Evolutionary conservation across 805 yeast genomes (phyloP).

Genomic region (Zygosaccharomyces gambellarensis): DNA sequence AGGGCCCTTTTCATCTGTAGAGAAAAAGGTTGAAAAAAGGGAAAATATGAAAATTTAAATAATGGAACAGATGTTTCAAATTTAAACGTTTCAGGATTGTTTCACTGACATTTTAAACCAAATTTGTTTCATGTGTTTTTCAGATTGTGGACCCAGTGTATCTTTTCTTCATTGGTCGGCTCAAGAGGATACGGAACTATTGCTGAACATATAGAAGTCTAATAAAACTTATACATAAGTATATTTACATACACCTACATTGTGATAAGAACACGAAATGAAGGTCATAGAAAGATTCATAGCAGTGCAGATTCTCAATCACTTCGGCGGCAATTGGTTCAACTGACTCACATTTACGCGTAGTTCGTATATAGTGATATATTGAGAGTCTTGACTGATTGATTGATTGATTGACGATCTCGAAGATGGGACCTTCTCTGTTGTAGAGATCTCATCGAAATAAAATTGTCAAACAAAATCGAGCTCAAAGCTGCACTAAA

Average conservation of each 20-base stretch:
- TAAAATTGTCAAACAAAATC: not conserved
- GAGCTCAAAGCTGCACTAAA: not conserved
- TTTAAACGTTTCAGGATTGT: not conserved
- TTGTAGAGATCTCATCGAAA: not conserved
- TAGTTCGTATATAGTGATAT: not conserved
- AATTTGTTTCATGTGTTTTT: not conserved
- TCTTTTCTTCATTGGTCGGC: too few species aligned
- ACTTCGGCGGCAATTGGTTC: not conserved
- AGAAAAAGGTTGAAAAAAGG: not conserved
- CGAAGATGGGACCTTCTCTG: not conserved
- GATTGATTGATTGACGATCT: not conserved
- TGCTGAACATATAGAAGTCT: too few species aligned
- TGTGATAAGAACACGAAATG: too few species aligned
- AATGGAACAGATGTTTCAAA: not conserved
- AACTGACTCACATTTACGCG: not conserved
- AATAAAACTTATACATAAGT: too few species aligned
- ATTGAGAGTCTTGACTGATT: not conserved
- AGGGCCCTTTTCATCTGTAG: not conserved
- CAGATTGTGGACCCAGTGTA: too few species aligned
- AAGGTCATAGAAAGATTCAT: too few species aligned
- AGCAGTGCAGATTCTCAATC: too few species aligned
- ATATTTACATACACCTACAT: too few species aligned
- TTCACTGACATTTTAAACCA: not conserved
- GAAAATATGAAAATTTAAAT: not conserved
- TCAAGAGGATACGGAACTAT: too few species aligned